phyloP scores from a whole-genome alignment of 1,284 basidiomycete genomes.

The Anthracocystis panici-leucophaei region DNA sequence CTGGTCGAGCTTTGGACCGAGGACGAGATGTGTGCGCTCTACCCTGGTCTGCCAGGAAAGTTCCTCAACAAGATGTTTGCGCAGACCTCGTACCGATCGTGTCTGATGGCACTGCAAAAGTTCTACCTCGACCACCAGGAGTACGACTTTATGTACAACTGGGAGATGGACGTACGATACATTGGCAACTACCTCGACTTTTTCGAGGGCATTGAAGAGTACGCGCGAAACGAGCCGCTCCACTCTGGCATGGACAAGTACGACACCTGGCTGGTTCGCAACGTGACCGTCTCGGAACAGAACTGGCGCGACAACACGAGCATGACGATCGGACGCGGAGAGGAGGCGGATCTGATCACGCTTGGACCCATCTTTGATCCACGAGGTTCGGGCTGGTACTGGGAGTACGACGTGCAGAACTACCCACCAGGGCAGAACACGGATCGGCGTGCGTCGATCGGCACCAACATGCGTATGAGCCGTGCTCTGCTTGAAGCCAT shows the following conservation, averaged over 20 bases:
- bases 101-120: slow-evolving; percentile 69
- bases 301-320: slow-evolving; percentile 63
- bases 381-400: slow-evolving; percentile 69
- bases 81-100: slow-evolving; percentile 69
- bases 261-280: slow-evolving; percentile 67
- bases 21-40: slow-evolving; percentile 68
- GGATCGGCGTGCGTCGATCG: slow-evolving; percentile 67
- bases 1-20: slow-evolving; percentile 69
- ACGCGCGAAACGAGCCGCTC: slow-evolving; percentile 65
- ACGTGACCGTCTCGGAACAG: slow-evolving; percentile 63
- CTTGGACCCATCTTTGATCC: slow-evolving; percentile 69
- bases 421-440: slow-evolving; percentile 65
- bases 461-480: slow-evolving; percentile 69
- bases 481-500: slow-evolving; percentile 68
- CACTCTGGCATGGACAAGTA: slow-evolving; percentile 69
- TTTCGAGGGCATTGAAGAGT: slow-evolving; percentile 68
- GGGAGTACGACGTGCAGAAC: slow-evolving; percentile 70
- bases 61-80: slow-evolving; percentile 70
- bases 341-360: slow-evolving; percentile 69
- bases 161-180: slow-evolving; percentile 70
- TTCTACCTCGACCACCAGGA: slow-evolving; percentile 69
- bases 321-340: slow-evolving; percentile 54
- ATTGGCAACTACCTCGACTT: slow-evolving; percentile 69
- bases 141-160: slow-evolving; percentile 69
- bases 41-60: slow-evolving; percentile 67